Base-by-base conservation (phyloP, 306 rosid species). In the Sechiopsis laciniata region DNA sequence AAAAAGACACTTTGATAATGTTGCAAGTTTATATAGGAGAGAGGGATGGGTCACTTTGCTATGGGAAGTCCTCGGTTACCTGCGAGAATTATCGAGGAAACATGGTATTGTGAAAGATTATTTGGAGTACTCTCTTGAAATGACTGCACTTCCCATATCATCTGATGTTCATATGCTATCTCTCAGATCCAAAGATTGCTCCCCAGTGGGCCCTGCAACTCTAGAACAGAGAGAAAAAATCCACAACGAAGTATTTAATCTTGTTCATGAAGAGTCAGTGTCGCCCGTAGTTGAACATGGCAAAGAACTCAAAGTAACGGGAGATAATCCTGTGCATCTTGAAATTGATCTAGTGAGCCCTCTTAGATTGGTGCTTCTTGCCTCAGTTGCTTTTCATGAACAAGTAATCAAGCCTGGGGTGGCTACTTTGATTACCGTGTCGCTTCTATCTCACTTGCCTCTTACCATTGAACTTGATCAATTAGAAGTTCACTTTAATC, bases 321-420 rank as follows among this genome's bases (percentile, higher is more conserved):
- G 66, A 22, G 84, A 83, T 21, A 80, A 82, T 61, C 85, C 88
- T 53, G 81, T 90, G 85, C 96, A 85, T 84, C 88, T 94, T 71
- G 97, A 89, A 83, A 81, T 94, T 84, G 98, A 94, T 88, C 84
- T 84, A 56, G 95, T 90, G 69, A 94, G 96, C 82, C 98, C 98
- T 46, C 96, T 90, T 65, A 84, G 98, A 82, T 76, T 83, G 76
- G 98, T 85, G 70, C 89, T 94, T 86, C 89, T 94, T 77, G 97
- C 95, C 29, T 89, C 97, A 42, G 92, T 91, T 86, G 95, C 92
- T 83, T 94, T 94, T 78, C 97, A 89, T 80, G 98, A 91, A 77
- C 96, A 87, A 83, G 71, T 80, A 46, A 79, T 86, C 79, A 94
- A 89, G 85, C 98, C 92, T 56, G 89, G 91, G 24, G 63, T 78